Conservation (phyloP, 164 flowering plant species). For the Paratinospora sagittata region DNA sequence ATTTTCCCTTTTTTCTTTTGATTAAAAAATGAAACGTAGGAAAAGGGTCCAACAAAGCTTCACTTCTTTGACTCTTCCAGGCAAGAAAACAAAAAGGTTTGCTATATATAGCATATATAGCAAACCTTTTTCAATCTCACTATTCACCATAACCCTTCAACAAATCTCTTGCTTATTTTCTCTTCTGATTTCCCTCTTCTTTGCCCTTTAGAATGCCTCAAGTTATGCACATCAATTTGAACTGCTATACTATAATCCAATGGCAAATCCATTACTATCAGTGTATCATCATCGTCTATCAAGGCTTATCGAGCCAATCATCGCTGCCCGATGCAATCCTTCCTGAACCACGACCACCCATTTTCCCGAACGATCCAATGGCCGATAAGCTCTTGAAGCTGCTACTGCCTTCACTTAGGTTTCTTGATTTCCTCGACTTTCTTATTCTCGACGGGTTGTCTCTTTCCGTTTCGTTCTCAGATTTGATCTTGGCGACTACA, state of each 20-base stretch:
- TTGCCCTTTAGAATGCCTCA: too few relatives aligned
- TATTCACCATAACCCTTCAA: too few relatives aligned
- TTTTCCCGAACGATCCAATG: constrained; percentile 53
- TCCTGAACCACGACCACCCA: constrained; percentile 62
- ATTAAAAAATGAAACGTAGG: not conserved
- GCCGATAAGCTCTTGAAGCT: constrained; percentile 76
- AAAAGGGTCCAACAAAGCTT: not conserved
- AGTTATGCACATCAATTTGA: constrained; percentile 16
- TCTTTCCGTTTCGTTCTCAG: constrained; percentile 24
- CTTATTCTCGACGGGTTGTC: constrained; percentile 40
- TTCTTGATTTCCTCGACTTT: too few relatives aligned
- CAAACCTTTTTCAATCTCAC: too few relatives aligned
- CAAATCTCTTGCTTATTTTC: too few relatives aligned
- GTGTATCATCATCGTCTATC: too few relatives aligned
- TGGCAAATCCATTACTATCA: constrained; percentile 15
- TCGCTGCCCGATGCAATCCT: too few relatives aligned
- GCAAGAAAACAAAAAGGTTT: not conserved
- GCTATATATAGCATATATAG: not conserved
- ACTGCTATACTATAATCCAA: not conserved
- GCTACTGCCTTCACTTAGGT: constrained; percentile 75
- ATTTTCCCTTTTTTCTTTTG: not conserved
- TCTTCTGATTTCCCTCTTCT: too few relatives aligned
- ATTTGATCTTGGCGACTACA: constrained; percentile 51
- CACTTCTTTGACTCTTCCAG: constrained; percentile 1
- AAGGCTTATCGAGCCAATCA: too few relatives aligned